phyloP scores from a whole-genome alignment of 1,284 basidiomycete species.

The Cutaneotrichosporon arboriforme region DNA sequence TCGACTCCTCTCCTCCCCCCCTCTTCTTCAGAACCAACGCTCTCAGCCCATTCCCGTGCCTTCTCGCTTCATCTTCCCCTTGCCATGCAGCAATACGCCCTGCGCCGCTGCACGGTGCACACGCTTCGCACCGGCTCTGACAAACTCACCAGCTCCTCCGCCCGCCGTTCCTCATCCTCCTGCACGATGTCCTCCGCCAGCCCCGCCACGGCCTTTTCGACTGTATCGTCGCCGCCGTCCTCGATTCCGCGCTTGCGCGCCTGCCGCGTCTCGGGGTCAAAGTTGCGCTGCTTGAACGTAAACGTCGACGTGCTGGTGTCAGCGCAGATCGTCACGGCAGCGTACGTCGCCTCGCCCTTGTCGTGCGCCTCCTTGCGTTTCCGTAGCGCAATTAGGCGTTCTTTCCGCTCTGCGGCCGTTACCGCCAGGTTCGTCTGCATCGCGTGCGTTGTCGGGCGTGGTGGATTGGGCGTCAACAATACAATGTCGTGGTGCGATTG shows the following conservation, averaged over 20 bases:
- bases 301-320: constrained; percentile 51
- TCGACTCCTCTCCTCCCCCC: background rate
- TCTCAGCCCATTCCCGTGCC: background rate
- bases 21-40: background rate
- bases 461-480: background rate
- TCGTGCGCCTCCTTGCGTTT: constrained; percentile 65
- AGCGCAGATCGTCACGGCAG: background rate
- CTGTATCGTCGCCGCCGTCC: constrained; percentile 63
- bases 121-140: background rate
- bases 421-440: constrained; percentile 71
- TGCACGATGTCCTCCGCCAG: constrained; percentile 75
- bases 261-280: constrained; percentile 75
- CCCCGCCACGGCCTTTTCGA: constrained; percentile 78
- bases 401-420: constrained; percentile 77
- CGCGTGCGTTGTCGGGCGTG: constrained; percentile 8
- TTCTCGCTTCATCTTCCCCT: background rate
- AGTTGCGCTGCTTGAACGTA: constrained; percentile 68
- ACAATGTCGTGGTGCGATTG: background rate
- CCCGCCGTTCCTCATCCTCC: constrained; percentile 75
- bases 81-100: background rate
- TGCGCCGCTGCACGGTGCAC: background rate
- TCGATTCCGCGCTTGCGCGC: constrained; percentile 59
- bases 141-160: constrained; percentile 80
- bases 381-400: constrained; percentile 72
- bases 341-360: constrained; percentile 27